These are phyloP conservation scores for Curvularia verruculosa DNA, from an alignment of 2,329 filamentous ascomycete genomes.

Conservation along the genomic window DNA sequence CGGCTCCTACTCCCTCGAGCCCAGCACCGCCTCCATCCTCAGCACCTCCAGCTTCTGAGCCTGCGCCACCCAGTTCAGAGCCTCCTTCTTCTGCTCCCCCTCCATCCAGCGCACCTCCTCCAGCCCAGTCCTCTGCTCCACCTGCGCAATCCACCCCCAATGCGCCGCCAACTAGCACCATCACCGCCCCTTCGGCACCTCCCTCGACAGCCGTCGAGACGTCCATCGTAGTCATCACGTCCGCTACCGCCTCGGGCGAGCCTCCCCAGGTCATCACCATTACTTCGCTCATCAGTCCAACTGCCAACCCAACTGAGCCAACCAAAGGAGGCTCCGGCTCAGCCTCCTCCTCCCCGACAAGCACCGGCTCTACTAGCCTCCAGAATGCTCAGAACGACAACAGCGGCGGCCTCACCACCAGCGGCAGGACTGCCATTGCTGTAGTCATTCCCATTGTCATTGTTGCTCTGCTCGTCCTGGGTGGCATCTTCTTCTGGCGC, in stretches of 20 bases:
- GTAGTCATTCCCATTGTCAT: constrained; percentile 92
- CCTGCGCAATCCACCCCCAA: neutral
- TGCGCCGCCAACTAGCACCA: constrained; percentile 19
- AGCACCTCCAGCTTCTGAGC: constrained; percentile 22
- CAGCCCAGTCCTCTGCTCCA: constrained; percentile 17
- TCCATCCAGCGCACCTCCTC: constrained; percentile 14
- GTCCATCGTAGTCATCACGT: constrained; percentile 33
- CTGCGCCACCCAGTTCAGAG: constrained; percentile 4
- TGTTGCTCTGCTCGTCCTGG: constrained; percentile 78
- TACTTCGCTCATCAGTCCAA: constrained; percentile 21
- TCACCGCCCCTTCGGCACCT: constrained; percentile 34
- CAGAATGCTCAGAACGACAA: constrained; percentile 19
- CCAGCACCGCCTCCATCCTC: constrained; percentile 21
- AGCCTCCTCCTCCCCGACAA: constrained; percentile 14
- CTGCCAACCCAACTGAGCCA: constrained; percentile 10
- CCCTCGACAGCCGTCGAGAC: constrained; percentile 29
- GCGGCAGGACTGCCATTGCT: constrained; percentile 83
- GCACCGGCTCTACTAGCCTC: constrained; percentile 17
- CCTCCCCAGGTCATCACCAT: constrained; percentile 27
- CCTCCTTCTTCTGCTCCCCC: constrained; percentile 17
- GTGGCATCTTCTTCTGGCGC: constrained; percentile 83
- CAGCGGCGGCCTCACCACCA: constrained; percentile 59
- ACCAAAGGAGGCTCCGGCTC: constrained; percentile 12
- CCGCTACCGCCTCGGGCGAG: constrained; percentile 27
- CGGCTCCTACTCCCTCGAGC: constrained; percentile 12